Base-by-base conservation (phyloP, 192 early-diverging fungal genomes). In the Entomortierella lignicola region DNA sequence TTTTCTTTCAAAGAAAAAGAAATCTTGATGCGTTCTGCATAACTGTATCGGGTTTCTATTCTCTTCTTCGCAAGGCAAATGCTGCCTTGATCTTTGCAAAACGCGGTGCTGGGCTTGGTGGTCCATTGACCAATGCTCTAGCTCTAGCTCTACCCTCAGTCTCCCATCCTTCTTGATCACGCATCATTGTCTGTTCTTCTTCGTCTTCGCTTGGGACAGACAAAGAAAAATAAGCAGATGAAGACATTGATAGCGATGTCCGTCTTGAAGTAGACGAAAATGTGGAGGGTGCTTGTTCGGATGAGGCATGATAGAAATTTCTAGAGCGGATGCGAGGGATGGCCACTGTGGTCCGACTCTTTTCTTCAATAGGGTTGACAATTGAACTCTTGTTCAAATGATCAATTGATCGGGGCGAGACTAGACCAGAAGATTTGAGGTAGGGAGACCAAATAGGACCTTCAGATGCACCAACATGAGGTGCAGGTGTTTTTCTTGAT, bases 381-480 rank as follows among this genome's bases (percentile, higher is more conserved):
- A 39, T 41, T 43, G 32, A n/a, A n/a, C 8, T 26, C 8, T 27
- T 26, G 15, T 17, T 52, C 30, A 7, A 30, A 51, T 37, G 30
- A 13, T 43, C 43, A 17, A 25, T 51, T 23, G 37, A 50, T 50
- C 44, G 43, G 21, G 43, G 30, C 2, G 44, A 32, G 15, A 51
- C 12, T 34, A 4, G 55, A 5, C 21, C 26, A 0, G 69, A 29
- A 1, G 69, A n/a, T 11, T 56, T 61, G 25, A 63, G 54, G 41
- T 51, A 56, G 18, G 72, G 59, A 17, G 72, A 68, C 72, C 72
- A 77, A 1, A 58, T 62, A 5, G 64, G 51, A 15, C 72, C 72
- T 43, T 77, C 72, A 1, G 65, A 67, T 17, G 64, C 72, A 31
- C 72, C 72, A 12, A 67, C 60, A 55, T 47, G 63, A 20, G 63